Evolutionary conservation across 2,329 filamentous ascomycete genomes (phyloP).

Genomic region (Ophiostoma perfectum): DNA sequence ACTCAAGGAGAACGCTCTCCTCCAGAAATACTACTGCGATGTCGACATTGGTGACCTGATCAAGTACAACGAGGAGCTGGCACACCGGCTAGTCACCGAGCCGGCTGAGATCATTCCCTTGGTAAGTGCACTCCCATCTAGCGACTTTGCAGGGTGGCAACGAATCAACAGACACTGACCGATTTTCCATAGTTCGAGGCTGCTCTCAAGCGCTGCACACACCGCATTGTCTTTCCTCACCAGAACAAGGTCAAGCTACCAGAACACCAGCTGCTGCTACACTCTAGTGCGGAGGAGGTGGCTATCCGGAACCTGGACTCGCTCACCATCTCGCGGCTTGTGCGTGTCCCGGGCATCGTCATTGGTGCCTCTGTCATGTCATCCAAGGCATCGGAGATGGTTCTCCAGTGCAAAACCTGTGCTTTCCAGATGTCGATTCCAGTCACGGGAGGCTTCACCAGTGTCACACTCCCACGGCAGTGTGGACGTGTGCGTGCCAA

Average conservation of each 20-base stretch:
- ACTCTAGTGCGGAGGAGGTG: conserved; percentile 83
- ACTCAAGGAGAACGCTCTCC: conserved; percentile 85
- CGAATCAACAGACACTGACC: conserved; percentile 4
- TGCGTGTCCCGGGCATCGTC: conserved; percentile 93
- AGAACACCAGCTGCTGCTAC: conserved; percentile 88
- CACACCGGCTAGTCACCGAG: conserved; percentile 81
- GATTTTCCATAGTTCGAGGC: conserved; percentile 66
- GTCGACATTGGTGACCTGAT: conserved; percentile 94
- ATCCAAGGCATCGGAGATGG: conserved; percentile 83
- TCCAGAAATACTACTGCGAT: conserved; percentile 94
- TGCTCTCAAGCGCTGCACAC: conserved; percentile 84
- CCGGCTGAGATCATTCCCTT: conserved; percentile 89
- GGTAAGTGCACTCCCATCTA: conserved; percentile 46
- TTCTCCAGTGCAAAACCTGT: conserved; percentile 86
- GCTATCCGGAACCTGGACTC: conserved; percentile 94
- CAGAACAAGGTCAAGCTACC: conserved; percentile 64
- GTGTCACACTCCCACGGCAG: conserved; percentile 73
- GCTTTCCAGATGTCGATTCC: conserved; percentile 63
- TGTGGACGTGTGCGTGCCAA: conserved; percentile 61
- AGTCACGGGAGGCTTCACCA: conserved; percentile 79
- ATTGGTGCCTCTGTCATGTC: conserved; percentile 96
- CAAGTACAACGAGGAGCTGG: conserved; percentile 91
- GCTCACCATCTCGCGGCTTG: conserved; percentile 86
- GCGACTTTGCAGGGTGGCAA: neutral
- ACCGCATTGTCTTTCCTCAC: conserved; percentile 84